Evolutionary conservation across 768 basidiomycete genomes (phyloP).

Genomic region (Tulasnella sp.): DNA sequence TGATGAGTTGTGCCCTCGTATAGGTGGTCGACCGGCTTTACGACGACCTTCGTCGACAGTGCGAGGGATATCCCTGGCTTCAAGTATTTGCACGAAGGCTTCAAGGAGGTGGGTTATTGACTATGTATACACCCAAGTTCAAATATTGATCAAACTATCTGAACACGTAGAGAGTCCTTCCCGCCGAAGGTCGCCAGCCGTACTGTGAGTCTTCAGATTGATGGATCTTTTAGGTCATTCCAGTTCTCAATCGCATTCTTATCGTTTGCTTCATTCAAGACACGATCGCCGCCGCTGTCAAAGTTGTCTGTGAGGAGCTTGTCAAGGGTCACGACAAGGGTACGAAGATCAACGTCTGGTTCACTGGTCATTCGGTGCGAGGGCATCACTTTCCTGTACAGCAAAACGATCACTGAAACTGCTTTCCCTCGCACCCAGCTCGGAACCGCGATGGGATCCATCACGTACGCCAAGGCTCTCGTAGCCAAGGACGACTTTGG

Average conservation of each 20-base stretch:
- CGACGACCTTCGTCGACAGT: neutral
- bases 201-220: neutral
- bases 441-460: conserved; percentile 15
- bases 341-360: conserved; percentile 7
- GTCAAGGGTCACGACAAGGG: neutral
- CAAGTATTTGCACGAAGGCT: conserved; percentile 16
- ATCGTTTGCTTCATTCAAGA: neutral
- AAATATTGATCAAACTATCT: neutral
- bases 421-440: too few species aligned
- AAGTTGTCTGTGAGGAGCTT: conserved; percentile 14
- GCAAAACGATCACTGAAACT: too few species aligned
- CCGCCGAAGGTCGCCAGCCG: neutral
- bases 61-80: neutral
- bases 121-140: neutral
- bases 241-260: neutral
- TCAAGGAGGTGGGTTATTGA: conserved; percentile 13
- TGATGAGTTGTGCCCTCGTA: too few species aligned
- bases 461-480: conserved; percentile 14
- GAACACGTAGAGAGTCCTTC: neutral
- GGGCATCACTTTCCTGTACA: too few species aligned
- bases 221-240: neutral
- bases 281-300: conserved; percentile 16
- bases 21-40: conserved; percentile 17
- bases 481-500: conserved; percentile 9
- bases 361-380: too few species aligned